These are phyloP conservation scores for Ceratobasidium papillatum DNA, from an alignment of 1,284 basidiomycete species.

Conservation along the genomic window DNA sequence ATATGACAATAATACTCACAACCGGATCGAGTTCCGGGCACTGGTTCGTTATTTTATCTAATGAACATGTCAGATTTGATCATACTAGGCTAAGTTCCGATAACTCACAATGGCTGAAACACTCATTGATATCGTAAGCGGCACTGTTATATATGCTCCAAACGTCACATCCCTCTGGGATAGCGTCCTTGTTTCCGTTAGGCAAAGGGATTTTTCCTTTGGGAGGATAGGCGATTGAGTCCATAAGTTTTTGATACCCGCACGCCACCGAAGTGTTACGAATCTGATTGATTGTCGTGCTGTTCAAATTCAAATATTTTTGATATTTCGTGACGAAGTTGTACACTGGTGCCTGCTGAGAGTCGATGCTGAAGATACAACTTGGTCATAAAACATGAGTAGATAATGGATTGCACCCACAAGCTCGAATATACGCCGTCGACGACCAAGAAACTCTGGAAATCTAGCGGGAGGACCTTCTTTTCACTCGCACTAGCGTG, in stretches of 20 bases:
- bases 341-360: constrained; percentile 44
- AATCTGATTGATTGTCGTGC: constrained; percentile 42
- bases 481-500: constrained; percentile 46
- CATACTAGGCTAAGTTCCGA: no score
- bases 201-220: constrained; percentile 41
- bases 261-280: background rate
- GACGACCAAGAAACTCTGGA: constrained; percentile 47
- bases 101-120: constrained; percentile 45
- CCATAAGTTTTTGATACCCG: constrained; percentile 46
- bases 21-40: constrained; percentile 37
- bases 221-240: constrained; percentile 47
- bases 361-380: constrained; percentile 36
- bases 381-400: background rate
- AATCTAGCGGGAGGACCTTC: constrained; percentile 12
- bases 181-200: constrained; percentile 44
- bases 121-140: constrained; percentile 44
- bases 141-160: constrained; percentile 38
- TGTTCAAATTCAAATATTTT: constrained; percentile 46
- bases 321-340: constrained; percentile 44
- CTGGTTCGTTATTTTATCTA: constrained; percentile 42
- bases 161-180: no score
- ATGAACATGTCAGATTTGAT: background rate
- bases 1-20: constrained; percentile 34
- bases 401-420: constrained; percentile 41
- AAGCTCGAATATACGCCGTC: constrained; percentile 46